Conservation (phyloP, 2,329 filamentous ascomycete genomes). For the Fusarium sarcochroum region DNA sequence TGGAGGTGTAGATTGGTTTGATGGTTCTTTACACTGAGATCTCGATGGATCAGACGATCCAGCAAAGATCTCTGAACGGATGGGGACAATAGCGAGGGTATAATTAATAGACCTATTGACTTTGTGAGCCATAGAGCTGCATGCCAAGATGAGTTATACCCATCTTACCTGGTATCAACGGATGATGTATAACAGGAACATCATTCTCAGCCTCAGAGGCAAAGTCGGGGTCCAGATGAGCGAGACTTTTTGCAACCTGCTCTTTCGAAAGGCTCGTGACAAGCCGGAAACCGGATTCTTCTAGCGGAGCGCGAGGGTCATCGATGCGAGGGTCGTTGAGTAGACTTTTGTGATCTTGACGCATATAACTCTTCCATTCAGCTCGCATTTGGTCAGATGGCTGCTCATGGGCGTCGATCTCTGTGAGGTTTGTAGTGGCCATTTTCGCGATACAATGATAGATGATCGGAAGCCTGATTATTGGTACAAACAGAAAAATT, state of each 20-base stretch:
- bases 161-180: constrained; percentile 75
- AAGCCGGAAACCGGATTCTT: constrained; percentile 61
- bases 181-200: constrained; percentile 72
- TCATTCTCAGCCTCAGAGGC: constrained; percentile 54
- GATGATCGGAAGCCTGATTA: neutral
- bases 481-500: neutral
- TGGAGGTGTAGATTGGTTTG: constrained; percentile 93
- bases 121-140: neutral
- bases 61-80: constrained; percentile 78
- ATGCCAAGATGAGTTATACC: neutral
- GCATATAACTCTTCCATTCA: constrained; percentile 82
- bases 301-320: constrained; percentile 59
- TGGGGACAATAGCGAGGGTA: constrained; percentile 81
- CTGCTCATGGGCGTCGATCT: constrained; percentile 82
- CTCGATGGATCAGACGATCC: constrained; percentile 79
- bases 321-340: constrained; percentile 69
- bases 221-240: constrained; percentile 55
- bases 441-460: constrained; percentile 34
- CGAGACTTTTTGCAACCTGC: constrained; percentile 61
- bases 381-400: constrained; percentile 79
- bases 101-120: constrained; percentile 79
- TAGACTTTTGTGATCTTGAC: constrained; percentile 67
- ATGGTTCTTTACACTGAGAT: constrained; percentile 80
- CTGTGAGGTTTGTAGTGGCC: constrained; percentile 48
- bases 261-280: constrained; percentile 60